Base-by-base conservation (phyloP, 768 basidiomycete genomes). In the Myochromella boudieri region DNA sequence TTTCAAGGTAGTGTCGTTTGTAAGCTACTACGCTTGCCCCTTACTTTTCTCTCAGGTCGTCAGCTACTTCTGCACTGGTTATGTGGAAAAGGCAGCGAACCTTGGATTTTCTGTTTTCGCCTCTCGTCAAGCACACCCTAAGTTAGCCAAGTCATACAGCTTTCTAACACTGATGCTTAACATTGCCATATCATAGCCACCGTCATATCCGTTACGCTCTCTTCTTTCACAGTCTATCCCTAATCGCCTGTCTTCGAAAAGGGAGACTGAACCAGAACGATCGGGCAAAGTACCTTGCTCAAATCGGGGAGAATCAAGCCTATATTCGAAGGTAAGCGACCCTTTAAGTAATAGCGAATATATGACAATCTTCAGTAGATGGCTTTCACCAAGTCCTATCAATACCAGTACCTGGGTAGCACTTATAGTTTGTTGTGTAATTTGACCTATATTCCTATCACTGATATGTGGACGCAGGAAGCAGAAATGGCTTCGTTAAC, bases 341-440 rank as follows among this genome's bases (percentile, higher is more conserved):
- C 27, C n/a, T 2, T 20, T 24, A 36, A 8, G 18, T 27, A 3
- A 32, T 18, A 29, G 22, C 29, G 38, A 34, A 20, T 36, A 51
- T 26, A 18, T n/a, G 32, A 44, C 41, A 33, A 47, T 42, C 27
- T 3, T 38, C 20, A 31, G 9, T 55, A 85, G 84, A 51, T 89
- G 87, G 87, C 57, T 82, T 7, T 81, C 83, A 0, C 77, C 84
- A 1, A 84, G 83, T 53, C 82, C 85, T 8, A 78, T 84, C 21
- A 89, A 87, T 58, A 77, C 71, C 15, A 80, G 77, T 49, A 75
- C 81, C 14, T 87, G 85, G 87, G 69, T 84, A 26, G 77, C 82
- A 2, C 71, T 89, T 10, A 76, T 89, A 33, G 84, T 84, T 63
- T 50, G 77, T 67, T 36, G 33, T n/a, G n/a, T 29, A 25, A 29